Base-by-base conservation (phyloP, 2,329 filamentous ascomycete genomes). In the Rhynchosporium graminicola region DNA sequence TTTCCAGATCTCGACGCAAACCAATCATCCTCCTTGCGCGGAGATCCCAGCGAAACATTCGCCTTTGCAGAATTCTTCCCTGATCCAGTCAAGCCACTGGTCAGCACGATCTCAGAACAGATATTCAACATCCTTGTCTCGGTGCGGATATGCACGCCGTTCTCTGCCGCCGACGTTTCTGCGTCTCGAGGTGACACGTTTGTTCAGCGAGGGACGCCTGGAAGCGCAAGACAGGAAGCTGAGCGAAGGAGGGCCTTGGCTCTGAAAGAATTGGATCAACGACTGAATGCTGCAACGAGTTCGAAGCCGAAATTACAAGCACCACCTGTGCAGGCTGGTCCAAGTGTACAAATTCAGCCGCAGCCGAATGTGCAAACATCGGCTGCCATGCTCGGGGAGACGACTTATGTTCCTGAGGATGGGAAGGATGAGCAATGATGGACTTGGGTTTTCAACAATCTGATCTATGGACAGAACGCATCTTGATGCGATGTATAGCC, bases 21-120 rank as follows among this genome's bases (percentile, higher is more conserved):
- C 9, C 86, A 89, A 71, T 76, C 83, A 2, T 74, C 81, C 4
- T 80, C 83, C 8, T 85, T 96, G 69, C 90, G 88, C 67, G 95
- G 95, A 66, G 95, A 99, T 75, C 91, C 95, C 42, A 96, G 91
- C 76, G 95, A 99, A 77, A 97, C 93, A 0, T 99, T 99, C 74
- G 90, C 93, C 7, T 96, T 99, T 75, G 89, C 92, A 67, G 92
- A 95, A 71, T 97, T 99, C 80, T 98, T 98, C 79, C 95, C 95
- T 0, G 90, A 89, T 55, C 86, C 88, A 3, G 79, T 90, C 47
- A 94, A 97, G 74, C 90, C 92, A 0, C 80, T 91, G 13, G 83
- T 98, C 47, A 85, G 88, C 15, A 82, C 86, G 9, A 74, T 96
- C n/a, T 84, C 90, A 10, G 87, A 91, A 69, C 82, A 86, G 64